Evolutionary conservation across 495 filamentous ascomycete genomes (phyloP), one percentile per base, ranked within the genome.

Genomic region (Talaromyces borbonicus): DNA sequence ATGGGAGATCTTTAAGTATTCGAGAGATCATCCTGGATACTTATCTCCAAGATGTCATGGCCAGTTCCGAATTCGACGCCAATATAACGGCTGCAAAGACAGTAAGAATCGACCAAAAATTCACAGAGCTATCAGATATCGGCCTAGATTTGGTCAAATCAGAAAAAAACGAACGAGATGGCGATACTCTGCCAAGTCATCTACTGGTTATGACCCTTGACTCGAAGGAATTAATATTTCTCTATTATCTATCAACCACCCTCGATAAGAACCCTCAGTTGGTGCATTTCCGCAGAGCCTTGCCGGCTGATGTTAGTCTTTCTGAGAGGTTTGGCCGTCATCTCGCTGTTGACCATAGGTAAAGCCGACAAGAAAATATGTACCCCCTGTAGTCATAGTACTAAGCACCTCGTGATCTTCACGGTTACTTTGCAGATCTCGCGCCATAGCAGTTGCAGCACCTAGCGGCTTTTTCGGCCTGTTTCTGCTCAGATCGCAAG

Each of bases 271-370:
- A 54, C 26, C 68, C 71, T 19, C 67, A 75, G 38, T 87, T 95
- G 51, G 60, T 78, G 4, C 68, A 80, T 26, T 72, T 72, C 39
- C 69, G 71, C 29, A 67, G 71, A 29, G 76, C 77, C 9, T 65
- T 83, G 9, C 80, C 78, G 31, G 60, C 64, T 19, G 74, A 76
- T 55, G 62, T 69, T 42, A 69, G 68, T 43, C 56, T 72, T 23
- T 73, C 75, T 16, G 71, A 77, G 32, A 69, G 73, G 45, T 78
- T 83, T 44, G 90, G 90, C 4, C 80, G 80, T 47, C 83, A 89
- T 58, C 63, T 95, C 41, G 83, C 88, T 29, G 80, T 95, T 29
- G 88, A 96, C 59, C 88, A 90, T 16, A 71, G 67, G 77, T 79
- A 65, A 57, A 67, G n/a, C n/a, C n/a, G n/a, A n/a, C n/a, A n/a